A percentile compares a stretch with the other conserved stretches of the same genome.
These are phyloP conservation scores for Panaeolus cyanescens DNA, from an alignment of 768 basidiomycete genomes.

Conservation along the genomic window DNA sequence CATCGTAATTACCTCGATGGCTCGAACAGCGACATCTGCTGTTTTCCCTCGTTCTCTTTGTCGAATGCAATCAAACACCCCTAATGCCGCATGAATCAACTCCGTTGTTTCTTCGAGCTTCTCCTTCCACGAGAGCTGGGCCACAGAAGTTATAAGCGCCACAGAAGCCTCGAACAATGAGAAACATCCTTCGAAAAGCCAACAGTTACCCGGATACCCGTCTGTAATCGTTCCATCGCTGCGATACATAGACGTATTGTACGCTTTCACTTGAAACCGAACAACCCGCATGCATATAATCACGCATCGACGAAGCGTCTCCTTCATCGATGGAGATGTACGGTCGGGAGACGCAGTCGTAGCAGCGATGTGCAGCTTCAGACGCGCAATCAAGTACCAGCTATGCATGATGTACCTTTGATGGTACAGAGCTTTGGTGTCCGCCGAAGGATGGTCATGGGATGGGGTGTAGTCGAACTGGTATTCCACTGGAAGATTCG, in stretches of 20 bases:
- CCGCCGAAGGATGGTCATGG: slow-evolving; percentile 27
- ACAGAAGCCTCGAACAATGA: slow-evolving; percentile 50
- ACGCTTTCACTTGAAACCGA: slow-evolving; percentile 42
- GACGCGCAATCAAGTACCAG: slow-evolving; percentile 46
- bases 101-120: slow-evolving; percentile 37
- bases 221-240: slow-evolving; percentile 20
- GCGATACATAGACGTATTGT: slow-evolving; percentile 24
- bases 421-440: slow-evolving; percentile 33
- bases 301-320: slow-evolving; percentile 31
- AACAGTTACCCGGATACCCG: slow-evolving; percentile 32
- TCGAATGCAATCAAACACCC: slow-evolving; percentile 35
- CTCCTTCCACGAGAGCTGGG: slow-evolving; percentile 39
- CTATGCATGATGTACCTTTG: slow-evolving; percentile 46
- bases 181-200: slow-evolving; percentile 46
- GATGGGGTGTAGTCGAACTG: slow-evolving; percentile 27
- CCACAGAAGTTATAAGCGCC: slow-evolving; percentile 42
- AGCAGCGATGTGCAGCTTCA: slow-evolving; percentile 47
- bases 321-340: slow-evolving; percentile 31
- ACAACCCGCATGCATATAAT: slow-evolving; percentile 43
- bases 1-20: slow-evolving; percentile 36
- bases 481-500: slow-evolving; percentile 40
- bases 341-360: slow-evolving; percentile 32
- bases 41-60: slow-evolving; percentile 34
- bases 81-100: slow-evolving; percentile 38
- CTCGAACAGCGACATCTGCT: slow-evolving; percentile 40